These are phyloP conservation scores for Aspergillus unguis DNA, from an alignment of 2,329 filamentous ascomycete species.

Conservation along the genomic window DNA sequence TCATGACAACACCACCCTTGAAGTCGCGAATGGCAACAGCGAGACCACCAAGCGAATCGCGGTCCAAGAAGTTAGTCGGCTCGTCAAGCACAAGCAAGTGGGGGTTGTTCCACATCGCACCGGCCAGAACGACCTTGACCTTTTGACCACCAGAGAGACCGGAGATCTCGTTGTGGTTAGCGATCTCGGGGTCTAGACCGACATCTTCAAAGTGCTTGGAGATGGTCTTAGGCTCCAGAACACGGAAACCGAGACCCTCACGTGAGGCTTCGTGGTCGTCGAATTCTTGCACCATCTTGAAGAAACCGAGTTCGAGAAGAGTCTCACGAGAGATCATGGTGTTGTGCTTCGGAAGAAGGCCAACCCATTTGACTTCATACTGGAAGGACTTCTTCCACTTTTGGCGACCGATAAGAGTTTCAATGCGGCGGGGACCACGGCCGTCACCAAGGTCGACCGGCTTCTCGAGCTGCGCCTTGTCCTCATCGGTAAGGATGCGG, in stretches of 20 bases:
- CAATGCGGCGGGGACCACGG: conserved; percentile 71
- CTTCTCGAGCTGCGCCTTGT: conserved; percentile 89
- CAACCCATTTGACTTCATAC: conserved; percentile 95
- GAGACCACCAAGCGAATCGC: conserved; percentile 91
- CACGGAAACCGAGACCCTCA: conserved; percentile 93
- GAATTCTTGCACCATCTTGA: conserved; percentile 94
- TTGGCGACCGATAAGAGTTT: conserved; percentile 88
- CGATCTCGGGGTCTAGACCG: conserved; percentile 93
- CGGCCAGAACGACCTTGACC: conserved; percentile 96
- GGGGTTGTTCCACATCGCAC: conserved; percentile 98
- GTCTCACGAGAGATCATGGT: conserved; percentile 90
- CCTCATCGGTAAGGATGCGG: conserved; percentile 78
- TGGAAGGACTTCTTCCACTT: conserved; percentile 99
- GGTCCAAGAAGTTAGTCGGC: conserved; percentile 98
- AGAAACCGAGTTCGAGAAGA: conserved; percentile 77
- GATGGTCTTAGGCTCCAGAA: conserved; percentile 89
- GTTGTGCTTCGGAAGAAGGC: conserved; percentile 88
- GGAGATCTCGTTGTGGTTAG: conserved; percentile 97
- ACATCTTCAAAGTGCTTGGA: conserved; percentile 98
- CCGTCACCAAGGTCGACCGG: conserved; percentile 81
- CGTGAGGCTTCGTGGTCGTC: conserved; percentile 98
- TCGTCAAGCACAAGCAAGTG: conserved; percentile 97
- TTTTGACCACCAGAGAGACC: conserved; percentile 96
- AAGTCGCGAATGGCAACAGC: conserved; percentile 98
- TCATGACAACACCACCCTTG: conserved; percentile 98